Conservation (phyloP, 306 rosid species). For the Castanea mollissima region DNA sequence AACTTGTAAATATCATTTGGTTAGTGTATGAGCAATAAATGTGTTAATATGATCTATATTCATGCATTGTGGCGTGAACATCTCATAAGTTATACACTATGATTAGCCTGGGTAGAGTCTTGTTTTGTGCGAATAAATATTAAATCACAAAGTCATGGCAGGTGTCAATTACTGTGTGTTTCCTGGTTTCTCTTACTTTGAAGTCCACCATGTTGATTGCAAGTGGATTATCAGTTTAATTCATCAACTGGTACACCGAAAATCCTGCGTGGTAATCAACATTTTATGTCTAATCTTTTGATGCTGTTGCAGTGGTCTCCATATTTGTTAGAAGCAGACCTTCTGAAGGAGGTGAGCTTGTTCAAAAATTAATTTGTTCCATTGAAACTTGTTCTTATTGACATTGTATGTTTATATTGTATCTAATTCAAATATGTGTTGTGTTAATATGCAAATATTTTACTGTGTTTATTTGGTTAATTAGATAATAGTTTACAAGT, state of each 20-base stretch:
- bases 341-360: conserved; percentile 70
- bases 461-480: neutral
- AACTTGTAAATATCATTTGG: no score
- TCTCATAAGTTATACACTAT: neutral
- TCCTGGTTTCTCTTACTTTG: no score
- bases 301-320: conserved; percentile 81
- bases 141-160: no score
- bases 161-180: no score
- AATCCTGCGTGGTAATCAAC: conserved; percentile 55
- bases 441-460: neutral
- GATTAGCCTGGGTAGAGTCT: neutral
- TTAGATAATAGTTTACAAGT: neutral
- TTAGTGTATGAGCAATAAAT: no score
- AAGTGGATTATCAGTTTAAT: no score
- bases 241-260: no score
- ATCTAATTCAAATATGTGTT: neutral
- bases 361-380: neutral
- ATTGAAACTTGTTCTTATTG: neutral
- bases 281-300: conserved; percentile 60
- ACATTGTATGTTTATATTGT: neutral
- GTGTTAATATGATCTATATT: no score
- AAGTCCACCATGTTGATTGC: no score
- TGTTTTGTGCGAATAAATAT: no score
- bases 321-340: conserved; percentile 75
- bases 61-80: no score